Conservation (phyloP, 2,329 filamentous ascomycete species). For the Fusarium anguioides region DNA sequence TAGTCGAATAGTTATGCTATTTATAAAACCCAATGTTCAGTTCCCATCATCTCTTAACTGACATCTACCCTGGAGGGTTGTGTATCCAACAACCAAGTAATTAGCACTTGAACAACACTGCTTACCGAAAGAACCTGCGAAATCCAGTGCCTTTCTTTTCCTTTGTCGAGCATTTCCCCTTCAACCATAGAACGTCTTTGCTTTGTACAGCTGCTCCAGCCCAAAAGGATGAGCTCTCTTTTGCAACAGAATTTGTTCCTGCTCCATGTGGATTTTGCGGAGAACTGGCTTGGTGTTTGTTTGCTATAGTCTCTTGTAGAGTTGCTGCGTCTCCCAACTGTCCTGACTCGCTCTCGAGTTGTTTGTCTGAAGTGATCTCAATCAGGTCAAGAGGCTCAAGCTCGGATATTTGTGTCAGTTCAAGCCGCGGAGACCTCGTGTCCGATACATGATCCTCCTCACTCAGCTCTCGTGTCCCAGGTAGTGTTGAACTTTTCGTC, state of each 20-base stretch:
- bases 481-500: conserved; percentile 16
- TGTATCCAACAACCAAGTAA: conserved; percentile 12
- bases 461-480: conserved; percentile 11
- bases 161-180: conserved; percentile 33
- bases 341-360: background rate
- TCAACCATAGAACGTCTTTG: conserved; percentile 52
- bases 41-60: background rate
- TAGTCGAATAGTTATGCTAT: background rate
- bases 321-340: background rate
- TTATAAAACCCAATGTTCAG: background rate
- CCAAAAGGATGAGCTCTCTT: conserved; percentile 21
- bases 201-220: conserved; percentile 23
- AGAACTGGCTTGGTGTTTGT: conserved; percentile 16
- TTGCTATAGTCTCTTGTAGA: conserved; percentile 11
- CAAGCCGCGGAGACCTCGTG: conserved; percentile 5
- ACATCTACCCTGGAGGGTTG: background rate
- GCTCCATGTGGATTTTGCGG: conserved; percentile 12
- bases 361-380: background rate
- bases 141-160: conserved; percentile 51
- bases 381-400: conserved; percentile 17
- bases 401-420: conserved; percentile 10
- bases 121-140: conserved; percentile 59
- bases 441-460: background rate
- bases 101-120: background rate
- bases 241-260: conserved; percentile 1